Evolutionary conservation across 306 rosid genomes (phyloP), one percentile per base, ranked within the genome.

Genomic region (Acacia confusa): DNA sequence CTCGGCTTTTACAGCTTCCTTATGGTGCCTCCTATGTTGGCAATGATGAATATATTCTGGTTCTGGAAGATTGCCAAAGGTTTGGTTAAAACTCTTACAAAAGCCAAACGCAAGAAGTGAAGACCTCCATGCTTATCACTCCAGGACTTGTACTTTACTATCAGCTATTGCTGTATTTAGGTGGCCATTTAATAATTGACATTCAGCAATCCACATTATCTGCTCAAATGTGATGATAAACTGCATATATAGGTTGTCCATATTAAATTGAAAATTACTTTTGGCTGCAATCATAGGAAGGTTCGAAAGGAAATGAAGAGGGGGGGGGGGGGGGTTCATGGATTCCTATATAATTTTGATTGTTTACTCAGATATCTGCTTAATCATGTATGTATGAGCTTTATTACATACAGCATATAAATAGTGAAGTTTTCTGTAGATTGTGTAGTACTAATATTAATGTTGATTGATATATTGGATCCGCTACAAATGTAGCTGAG

Each of bases 21-120:
- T 63, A 22, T 47, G 71, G 91, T 92, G 68, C 82, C 98, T 47
- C 89, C 94, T 32, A 71, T 84, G 85, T 65, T 94, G 78, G 48
- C 89, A 79, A 7, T 74, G 24, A 85, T 94, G 97, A 94, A 94
- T 71, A 16, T 91, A 41, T 85, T 91, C 63, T 94, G 98, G 98
- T 94, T 94, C 82, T 92, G 97, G 97, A 94, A 94, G 90, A 94
- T 94, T 65, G 84, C 90, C 32, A 94, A 84, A 88, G 98, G 98
- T 58, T 78, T 94, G 88, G 74, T 94, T 12, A 94, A 88, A 85
- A 89, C 98, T 25, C 84, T 94, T 44, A 45, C 87, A 3, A 94
- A 92, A 86, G 89, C 90, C 74, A 90, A 82, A 74, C 94, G 88
- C 84, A 83, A 72, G 79, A 74, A 86, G 74, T 94, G 92, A 94